Evolutionary conservation across 1,284 basidiomycete species (phyloP), one percentile per base, ranked within the genome.

Genomic region (Phenoliferia sp.): DNA sequence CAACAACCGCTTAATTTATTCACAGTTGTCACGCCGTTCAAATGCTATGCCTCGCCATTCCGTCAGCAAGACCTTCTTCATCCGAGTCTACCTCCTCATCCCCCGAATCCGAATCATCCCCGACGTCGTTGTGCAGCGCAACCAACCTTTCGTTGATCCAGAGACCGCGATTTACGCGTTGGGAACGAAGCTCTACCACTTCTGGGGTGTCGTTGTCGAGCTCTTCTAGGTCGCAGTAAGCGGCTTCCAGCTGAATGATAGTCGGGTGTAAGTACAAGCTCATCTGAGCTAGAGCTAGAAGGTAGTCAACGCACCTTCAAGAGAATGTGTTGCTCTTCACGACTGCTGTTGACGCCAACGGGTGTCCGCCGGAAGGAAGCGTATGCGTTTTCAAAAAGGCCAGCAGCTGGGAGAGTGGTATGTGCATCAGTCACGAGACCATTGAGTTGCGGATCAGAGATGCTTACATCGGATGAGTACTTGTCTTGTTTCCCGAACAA

Each of bases 141-240:
- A 69, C 39, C 10, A 73, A 35, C 3, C 67, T 52, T 3, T 68
- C 68, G 39, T 73, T 73, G 65, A 73, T 73, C 50, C 69, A 67
- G 36, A 73, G n/a, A 0, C 70, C 72, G 17, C 72, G 68, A 28
- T 72, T 70, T 50, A 73, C 68, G 7, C 72, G 70, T 39, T 73
- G 64, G 0, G 64, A 36, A 0, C 65, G 57, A 3, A 73, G 67
- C 32, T 73, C 62, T 29, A 69, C 44, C 3, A 71, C 68, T 19
- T 67, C 68, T n/a, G 72, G 72, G 16, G 65, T 65, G 16, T 61
- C n/a, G 66, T 72, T 73, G 68, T 73, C 72, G 54, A 73, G 70
- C 39, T 52, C 44, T 32, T 73, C 72, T 7, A 73, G 68, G 48
- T 67, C 61, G 63, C 65, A 64, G 61, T 73, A 72, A 33, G 72